phyloP scores from a whole-genome alignment of 805 yeast genomes.

The Candida orba region DNA sequence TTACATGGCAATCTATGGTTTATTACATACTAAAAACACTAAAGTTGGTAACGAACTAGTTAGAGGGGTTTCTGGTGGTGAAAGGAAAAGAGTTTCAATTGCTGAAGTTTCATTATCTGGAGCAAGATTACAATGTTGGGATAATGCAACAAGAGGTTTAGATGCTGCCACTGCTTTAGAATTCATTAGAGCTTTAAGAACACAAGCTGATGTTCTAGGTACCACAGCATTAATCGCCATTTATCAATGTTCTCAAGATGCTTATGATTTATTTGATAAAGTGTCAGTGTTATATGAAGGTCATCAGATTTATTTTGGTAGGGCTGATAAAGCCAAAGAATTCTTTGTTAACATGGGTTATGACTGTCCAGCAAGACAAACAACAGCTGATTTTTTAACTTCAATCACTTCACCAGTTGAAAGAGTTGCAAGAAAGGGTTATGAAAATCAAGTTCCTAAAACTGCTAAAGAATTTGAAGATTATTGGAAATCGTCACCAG shows the following conservation, averaged over 20 bases:
- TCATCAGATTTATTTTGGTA: slow-evolving; percentile 44
- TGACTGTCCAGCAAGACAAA: slow-evolving; percentile 44
- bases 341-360: slow-evolving; percentile 47
- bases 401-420: slow-evolving; percentile 45
- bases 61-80: slow-evolving; percentile 69
- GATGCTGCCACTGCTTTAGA: slow-evolving; percentile 54
- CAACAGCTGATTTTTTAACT: slow-evolving; percentile 50
- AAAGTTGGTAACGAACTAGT: slow-evolving; percentile 57
- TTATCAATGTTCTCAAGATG: slow-evolving; percentile 45
- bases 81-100: slow-evolving; percentile 60
- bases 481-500: slow-evolving; percentile 38
- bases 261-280: slow-evolving; percentile 44
- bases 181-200: slow-evolving; percentile 42
- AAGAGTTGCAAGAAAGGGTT: slow-evolving; percentile 34
- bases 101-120: slow-evolving; percentile 48
- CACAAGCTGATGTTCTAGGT: slow-evolving; percentile 38
- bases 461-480: slow-evolving; percentile 43
- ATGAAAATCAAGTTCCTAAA: slow-evolving; percentile 39
- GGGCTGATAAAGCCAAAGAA: slow-evolving; percentile 33
- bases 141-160: slow-evolving; percentile 53
- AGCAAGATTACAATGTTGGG: slow-evolving; percentile 42
- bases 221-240: slow-evolving; percentile 51
- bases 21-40: slow-evolving; percentile 48
- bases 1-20: slow-evolving; percentile 40
- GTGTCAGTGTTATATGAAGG: slow-evolving; percentile 46